These are phyloP conservation scores for Termitomyces sp. DNA, from an alignment of 768 basidiomycete genomes.

Conservation along the genomic window DNA sequence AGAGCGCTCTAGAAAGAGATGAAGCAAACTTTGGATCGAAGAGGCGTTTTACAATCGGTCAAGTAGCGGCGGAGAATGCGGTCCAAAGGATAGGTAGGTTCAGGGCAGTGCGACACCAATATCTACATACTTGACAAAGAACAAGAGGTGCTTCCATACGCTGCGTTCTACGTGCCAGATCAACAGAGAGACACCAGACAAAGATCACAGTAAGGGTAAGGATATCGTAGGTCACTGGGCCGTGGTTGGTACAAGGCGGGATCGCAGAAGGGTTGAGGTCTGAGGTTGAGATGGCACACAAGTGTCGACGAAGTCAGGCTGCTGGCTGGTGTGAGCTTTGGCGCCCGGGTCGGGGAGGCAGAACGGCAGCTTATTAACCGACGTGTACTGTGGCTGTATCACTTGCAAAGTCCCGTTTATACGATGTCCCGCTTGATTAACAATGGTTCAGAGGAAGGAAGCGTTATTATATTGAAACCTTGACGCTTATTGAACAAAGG, in stretches of 20 bases:
- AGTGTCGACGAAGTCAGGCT: neutral
- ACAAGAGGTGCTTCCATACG: neutral
- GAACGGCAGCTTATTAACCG: neutral
- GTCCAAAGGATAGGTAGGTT: neutral
- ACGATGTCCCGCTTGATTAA: neutral
- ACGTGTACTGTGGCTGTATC: neutral
- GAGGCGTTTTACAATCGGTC: neutral
- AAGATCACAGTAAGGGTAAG: neutral
- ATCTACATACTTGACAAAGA: neutral
- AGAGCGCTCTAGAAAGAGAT: neutral
- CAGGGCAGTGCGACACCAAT: neutral
- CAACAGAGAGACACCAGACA: neutral
- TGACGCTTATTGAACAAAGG: neutral
- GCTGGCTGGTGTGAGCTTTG: neutral
- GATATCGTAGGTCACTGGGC: neutral
- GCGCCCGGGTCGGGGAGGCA: neutral
- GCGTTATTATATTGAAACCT: neutral
- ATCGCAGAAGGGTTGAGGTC: neutral
- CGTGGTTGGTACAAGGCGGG: neutral
- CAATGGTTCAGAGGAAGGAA: neutral
- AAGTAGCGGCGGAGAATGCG: neutral
- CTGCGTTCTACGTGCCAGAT: neutral
- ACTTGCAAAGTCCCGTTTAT: neutral
- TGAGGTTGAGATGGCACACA: neutral
- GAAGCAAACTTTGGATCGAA: neutral